Evolutionary conservation across 2,329 filamentous ascomycete genomes (phyloP), one percentile per base, ranked within the genome.

Genomic region (Trichoderma atroviride): DNA sequence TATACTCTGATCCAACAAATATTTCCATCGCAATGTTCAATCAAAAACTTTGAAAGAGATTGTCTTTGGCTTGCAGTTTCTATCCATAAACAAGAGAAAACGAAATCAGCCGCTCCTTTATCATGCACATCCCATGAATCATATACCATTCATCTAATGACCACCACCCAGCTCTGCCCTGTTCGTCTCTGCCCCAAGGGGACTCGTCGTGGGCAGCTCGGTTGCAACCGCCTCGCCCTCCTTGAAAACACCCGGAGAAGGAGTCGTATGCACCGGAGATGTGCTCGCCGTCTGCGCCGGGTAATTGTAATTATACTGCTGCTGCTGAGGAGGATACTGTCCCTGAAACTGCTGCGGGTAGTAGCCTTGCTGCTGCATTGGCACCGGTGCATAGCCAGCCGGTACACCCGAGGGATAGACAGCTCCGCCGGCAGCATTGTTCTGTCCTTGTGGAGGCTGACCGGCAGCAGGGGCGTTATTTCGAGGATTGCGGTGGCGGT

Each of bases 121-220:
- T 33, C 57, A 50, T 11, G 43, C 27, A 40, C 19, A 27, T 27
- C 29, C 56, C 29, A 19, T 14, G 47, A 33, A 35, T 10, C 19
- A 13, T 7, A 19, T 3, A 53, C 13, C 24, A 33, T 22, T 19
- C 56, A 5, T 55, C 57, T 56, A 60, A 27, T 57, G 53, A 40
- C 22, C 53, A 52, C 16, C 37, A 27, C 33, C 33, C 33, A 33
- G 33, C 33, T 33, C 33, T 4, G 78, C 79, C 22, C 79, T 74
- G 71, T 80, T 80, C 31, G 67, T 73, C 70, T 77, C 76, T 3
- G 74, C 75, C 5, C 78, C 78, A 31, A 78, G 3, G 3, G 77
- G 75, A 60, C 75, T 73, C 22, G 74, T 70, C 47, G 75, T 69
- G n/a, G 74, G 73, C 67, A 79, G 60, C 71, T 79, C 78, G 37